Evolutionary conservation across 2,329 filamentous ascomycete genomes (phyloP).

Genomic region (Diaporthe citrichinensis): DNA sequence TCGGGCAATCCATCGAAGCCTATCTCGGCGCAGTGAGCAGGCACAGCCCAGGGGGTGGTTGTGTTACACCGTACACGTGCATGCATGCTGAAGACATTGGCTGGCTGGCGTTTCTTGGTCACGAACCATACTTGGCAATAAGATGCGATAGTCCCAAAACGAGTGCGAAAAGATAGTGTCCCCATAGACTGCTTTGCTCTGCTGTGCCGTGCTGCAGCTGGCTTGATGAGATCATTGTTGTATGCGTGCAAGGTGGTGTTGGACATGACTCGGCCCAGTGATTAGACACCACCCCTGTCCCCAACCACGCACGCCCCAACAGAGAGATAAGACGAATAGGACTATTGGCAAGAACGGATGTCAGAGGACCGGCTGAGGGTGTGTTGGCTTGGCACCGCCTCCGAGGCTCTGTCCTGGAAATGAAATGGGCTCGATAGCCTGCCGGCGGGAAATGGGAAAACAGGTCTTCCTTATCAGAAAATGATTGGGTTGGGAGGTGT

Average conservation of each 20-base stretch:
- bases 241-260: background rate
- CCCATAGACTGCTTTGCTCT: background rate
- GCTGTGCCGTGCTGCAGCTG: background rate
- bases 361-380: conserved; percentile 6
- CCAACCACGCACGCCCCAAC: background rate
- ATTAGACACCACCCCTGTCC: background rate
- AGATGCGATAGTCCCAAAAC: conserved; percentile 18
- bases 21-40: background rate
- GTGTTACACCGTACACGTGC: background rate
- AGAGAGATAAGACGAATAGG: conserved; percentile 8
- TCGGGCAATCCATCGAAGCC: conserved; percentile 28
- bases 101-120: background rate
- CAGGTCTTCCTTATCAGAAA: background rate
- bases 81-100: background rate
- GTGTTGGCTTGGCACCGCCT: conserved; percentile 12
- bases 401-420: background rate
- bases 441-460: background rate
- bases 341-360: conserved; percentile 13
- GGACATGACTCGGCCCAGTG: conserved; percentile 5
- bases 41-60: background rate
- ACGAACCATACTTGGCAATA: conserved; percentile 15
- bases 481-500: background rate
- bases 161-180: background rate
- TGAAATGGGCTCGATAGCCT: background rate
- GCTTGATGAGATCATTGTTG: conserved; percentile 19